Evolutionary conservation across 495 filamentous ascomycete genomes (phyloP), one percentile per base, ranked within the genome.

Genomic region (Xylaria telfairii): DNA sequence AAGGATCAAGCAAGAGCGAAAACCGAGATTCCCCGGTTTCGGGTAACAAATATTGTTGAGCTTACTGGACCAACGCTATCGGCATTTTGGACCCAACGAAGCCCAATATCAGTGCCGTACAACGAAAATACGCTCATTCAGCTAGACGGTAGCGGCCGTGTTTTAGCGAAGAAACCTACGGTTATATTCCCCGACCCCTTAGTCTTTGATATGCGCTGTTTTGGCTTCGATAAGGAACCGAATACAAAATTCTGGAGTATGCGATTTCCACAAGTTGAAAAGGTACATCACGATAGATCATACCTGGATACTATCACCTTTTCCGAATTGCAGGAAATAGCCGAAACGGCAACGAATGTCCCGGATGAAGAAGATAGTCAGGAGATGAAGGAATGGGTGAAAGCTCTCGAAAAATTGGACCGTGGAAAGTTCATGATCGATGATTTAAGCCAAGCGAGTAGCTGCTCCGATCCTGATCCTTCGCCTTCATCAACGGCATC

Each of bases 1-100:
- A 91, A 90, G 74, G 84, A 88, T 1, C 86, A 85, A n/a, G 87
- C 92, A 1, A 54, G 81, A 60, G 81, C 86, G 9, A 83, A 80
- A 65, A 78, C 80, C 3, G 84, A 83, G 28, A 85, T 79, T 39
- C 92, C 92, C 10, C 80, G 73, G 15, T 95, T 92, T 73, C 83
- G 87, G 59, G 80, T 95, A 5, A 84, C 95, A 73, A 88, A 84
- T 34, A 74, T 83, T 4, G 79, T 86, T 10, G 80, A 84, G 39
- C 78, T 86, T 32, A 82, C 81, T 26, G 69, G 76, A 26, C 69
- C 75, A 0, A 76, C 82, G 64, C 70, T 84, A 49, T 69, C 75
- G 34, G 71, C 76, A 1, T 77, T 85, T 41, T 68, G 76, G 64
- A 71, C 70, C 0, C 79, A 78, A 34, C 76, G 77, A 46, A 83